Base-by-base conservation (phyloP, 371 early-diverging fungal species). In the Apophysomyces variabilis region DNA sequence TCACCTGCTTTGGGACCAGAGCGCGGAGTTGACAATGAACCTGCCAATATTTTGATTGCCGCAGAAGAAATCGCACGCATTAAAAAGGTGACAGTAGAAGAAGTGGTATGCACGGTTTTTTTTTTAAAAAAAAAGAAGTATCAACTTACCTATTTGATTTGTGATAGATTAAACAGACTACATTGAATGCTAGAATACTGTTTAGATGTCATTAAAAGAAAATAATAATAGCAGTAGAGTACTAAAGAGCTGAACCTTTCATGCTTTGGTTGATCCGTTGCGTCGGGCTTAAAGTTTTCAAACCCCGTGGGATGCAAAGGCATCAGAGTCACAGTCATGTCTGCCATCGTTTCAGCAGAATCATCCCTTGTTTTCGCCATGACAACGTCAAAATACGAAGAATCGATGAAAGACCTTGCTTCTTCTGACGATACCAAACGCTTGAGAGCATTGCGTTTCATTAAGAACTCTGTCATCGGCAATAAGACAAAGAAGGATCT, bases 401-500 rank as follows among this genome's bases (percentile, higher is more conserved):
- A 84, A 62, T 86, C 85, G 14, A 78, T 86, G 41, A 80, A 82
- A 54, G 85, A 85, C 46, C 71, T 87, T 62, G 56, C 67, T 57
- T 84, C 83, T 8, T 14, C 57, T 14, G 80, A 85, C 45, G 77
- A 81, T 9, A 38, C 67, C 12, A 84, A 83, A 38, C 84, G 83
- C 43, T 67, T 88, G 4, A 85, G 84, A 70, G 89, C 90, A 11
- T 70, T 92, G 21, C 89, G 91, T 35, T 89, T 89, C 71, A 92
- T 95, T 65, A 93, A 92, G 73, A 95, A 95, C 69, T 80, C 87
- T 43, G 87, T 93, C 66, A 95, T 95, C 73, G 95, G 95, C 60
- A 94, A 93, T 68, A 85, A 82, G 65, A 91, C 92, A 5, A 93
- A 93, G 70, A 95, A 95, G 75, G 89, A 87, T 63, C 79, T 90